Conservation (phyloP, 305 asterid species). For the Euphrasia arctica region DNA sequence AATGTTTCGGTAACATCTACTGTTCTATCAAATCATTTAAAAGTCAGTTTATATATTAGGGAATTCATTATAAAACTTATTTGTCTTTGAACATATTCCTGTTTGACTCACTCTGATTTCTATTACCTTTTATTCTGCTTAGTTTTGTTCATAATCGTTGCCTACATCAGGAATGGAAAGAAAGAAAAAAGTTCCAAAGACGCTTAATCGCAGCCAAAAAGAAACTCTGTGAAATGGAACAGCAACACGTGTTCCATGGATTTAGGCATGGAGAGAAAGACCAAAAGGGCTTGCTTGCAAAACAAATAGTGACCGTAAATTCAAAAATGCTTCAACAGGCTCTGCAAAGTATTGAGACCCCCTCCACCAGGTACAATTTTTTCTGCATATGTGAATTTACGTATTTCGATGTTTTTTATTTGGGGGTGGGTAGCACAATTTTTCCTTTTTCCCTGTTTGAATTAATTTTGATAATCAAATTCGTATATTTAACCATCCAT, state of each 20-base stretch:
- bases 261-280: conserved; percentile 78
- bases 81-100: background rate
- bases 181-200: conserved; percentile 73
- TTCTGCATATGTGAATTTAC: conserved; percentile 13
- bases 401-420: background rate
- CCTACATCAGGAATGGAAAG: conserved; percentile 83
- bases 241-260: conserved; percentile 86
- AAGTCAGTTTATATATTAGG: background rate
- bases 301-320: conserved; percentile 73
- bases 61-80: too few species aligned
- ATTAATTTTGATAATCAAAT: conserved; percentile 4
- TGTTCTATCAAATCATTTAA: background rate
- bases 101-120: conserved; percentile 15
- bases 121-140: conserved; percentile 17
- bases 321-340: conserved; percentile 71
- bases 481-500: conserved; percentile 22
- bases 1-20: conserved; percentile 4
- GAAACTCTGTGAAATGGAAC: conserved; percentile 82
- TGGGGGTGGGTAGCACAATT: background rate
- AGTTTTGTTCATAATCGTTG: conserved; percentile 24
- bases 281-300: conserved; percentile 68
- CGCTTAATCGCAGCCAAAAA: conserved; percentile 86
- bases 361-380: conserved; percentile 47
- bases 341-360: conserved; percentile 42
- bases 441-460: background rate